Base-by-base conservation (phyloP, 495 filamentous ascomycete species). In the Aspergillus kassunensis region DNA sequence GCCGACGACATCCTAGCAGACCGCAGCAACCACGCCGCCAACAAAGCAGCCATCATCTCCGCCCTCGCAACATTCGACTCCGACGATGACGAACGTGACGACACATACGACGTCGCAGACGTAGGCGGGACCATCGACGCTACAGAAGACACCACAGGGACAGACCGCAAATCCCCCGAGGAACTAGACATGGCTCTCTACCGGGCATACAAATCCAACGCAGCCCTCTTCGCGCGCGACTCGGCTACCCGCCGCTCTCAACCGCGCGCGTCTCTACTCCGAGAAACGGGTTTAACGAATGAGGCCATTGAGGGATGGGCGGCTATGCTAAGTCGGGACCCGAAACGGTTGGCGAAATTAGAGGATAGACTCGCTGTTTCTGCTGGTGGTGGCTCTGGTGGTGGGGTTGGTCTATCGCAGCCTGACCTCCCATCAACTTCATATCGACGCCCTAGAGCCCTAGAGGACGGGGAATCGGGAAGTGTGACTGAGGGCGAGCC, bases 11-110 rank as follows among this genome's bases (percentile, higher is more conserved):
- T 86, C 46, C 77, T 83, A 34, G 59, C 72, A 19, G 71, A 80
- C 52, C 74, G 74, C 49, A 68, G 59, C 49, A 58, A 85, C 31
- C 76, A 78, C 25, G 77, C 83, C 23, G 71, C 80, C 31, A 80
- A 85, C 61, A 97, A 96, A 71, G 86, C 90, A 5, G 86, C 90
- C 27, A 97, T 98, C 62, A 78, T 96, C 11, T 86, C 93, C 18
- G 93, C 93, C 0, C 83, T 98, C 10, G 88, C 90, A 10, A 81
- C 88, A 5, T 96, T 97, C 60, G 92, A 97, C 71, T 85, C 84
- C 0, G 93, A 96, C 57, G 92, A 97, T 62, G 93, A 98, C 69
- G 93, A 98, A 71, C 85, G 90, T 29, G 93, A 98, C 69, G 93
- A 98, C 62, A 97, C 93, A 2, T 98, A 98, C 68, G 93, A 98